phyloP scores from a whole-genome alignment of 1,284 basidiomycete species.

The Mycosarcoma mackinlayi region DNA sequence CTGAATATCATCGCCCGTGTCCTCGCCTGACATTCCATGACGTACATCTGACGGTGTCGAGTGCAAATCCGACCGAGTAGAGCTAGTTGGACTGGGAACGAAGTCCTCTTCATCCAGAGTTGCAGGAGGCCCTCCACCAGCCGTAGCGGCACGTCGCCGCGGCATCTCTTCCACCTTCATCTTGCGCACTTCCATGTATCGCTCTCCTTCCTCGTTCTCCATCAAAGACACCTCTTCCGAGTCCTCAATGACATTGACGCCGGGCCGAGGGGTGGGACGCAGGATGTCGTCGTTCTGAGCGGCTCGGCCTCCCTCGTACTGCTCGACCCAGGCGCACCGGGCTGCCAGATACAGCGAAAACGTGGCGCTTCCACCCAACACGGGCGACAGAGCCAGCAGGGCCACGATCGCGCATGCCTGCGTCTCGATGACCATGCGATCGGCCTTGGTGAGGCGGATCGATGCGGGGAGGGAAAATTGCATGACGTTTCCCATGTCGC shows the following conservation, averaged over 20 bases:
- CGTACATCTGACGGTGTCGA: background rate
- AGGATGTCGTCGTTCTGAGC: conserved; percentile 8
- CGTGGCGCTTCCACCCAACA: conserved; percentile 39
- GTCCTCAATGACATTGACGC: conserved; percentile 69
- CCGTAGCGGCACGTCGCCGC: background rate
- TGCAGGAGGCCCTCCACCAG: too few relatives aligned
- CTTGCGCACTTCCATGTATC: conserved; percentile 27
- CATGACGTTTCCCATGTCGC: background rate
- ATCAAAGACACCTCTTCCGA: conserved; percentile 70
- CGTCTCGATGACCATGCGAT: conserved; percentile 35
- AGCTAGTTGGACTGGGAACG: conserved; percentile 1
- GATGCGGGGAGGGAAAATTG: background rate
- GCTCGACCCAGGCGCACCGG: conserved; percentile 32
- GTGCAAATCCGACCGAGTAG: background rate
- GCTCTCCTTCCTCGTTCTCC: conserved; percentile 34
- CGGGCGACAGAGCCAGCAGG: conserved; percentile 26
- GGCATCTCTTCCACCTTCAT: conserved; percentile 13
- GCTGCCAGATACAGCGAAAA: conserved; percentile 35
- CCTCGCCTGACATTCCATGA: too few relatives aligned
- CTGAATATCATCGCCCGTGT: background rate
- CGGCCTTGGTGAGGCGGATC: conserved; percentile 12
- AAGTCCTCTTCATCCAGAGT: background rate
- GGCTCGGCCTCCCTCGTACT: conserved; percentile 8
- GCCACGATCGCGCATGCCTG: conserved; percentile 21
- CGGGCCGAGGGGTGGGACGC: conserved; percentile 6